Conservation (phyloP, 2,329 filamentous ascomycete species). For the Pseudogymnoascus sp. region DNA sequence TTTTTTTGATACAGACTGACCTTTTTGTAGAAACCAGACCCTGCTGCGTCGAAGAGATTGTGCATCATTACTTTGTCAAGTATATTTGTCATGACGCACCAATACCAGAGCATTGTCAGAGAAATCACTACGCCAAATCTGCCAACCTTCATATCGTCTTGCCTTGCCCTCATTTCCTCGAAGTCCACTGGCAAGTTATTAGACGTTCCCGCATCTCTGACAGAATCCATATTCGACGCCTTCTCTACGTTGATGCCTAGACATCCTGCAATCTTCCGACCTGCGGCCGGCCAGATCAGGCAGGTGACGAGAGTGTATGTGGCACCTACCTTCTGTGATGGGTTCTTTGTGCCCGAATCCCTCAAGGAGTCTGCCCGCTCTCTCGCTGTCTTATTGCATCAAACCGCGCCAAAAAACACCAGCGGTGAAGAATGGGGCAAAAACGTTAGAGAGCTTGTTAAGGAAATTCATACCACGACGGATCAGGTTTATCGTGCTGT, state of each 20-base stretch:
- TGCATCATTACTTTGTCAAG: conserved; percentile 70
- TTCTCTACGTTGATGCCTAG: conserved; percentile 67
- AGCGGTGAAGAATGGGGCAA: conserved; percentile 73
- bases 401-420: conserved; percentile 74
- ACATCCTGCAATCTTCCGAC: conserved; percentile 77
- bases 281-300: conserved; percentile 63
- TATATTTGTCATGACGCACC: conserved; percentile 76
- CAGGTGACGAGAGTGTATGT: conserved; percentile 53
- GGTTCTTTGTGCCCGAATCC: conserved; percentile 40
- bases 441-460: conserved; percentile 53
- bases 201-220: conserved; percentile 41
- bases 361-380: conserved; percentile 53
- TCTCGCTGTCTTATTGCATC: conserved; percentile 64
- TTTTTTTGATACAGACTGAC: conserved; percentile 12
- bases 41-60: conserved; percentile 66
- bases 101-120: conserved; percentile 73
- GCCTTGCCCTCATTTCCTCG: conserved; percentile 57
- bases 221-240: conserved; percentile 64
- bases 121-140: conserved; percentile 83
- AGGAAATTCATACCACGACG: conserved; percentile 61
- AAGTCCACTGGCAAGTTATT: conserved; percentile 31
- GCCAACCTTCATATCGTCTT: conserved; percentile 65
- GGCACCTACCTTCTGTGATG: conserved; percentile 54
- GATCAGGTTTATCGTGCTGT: conserved; percentile 74
- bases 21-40: conserved; percentile 63